Evolutionary conservation across 2,329 filamentous ascomycete genomes (phyloP).

Genomic region (Zelopaecilomyces penicillatus): DNA sequence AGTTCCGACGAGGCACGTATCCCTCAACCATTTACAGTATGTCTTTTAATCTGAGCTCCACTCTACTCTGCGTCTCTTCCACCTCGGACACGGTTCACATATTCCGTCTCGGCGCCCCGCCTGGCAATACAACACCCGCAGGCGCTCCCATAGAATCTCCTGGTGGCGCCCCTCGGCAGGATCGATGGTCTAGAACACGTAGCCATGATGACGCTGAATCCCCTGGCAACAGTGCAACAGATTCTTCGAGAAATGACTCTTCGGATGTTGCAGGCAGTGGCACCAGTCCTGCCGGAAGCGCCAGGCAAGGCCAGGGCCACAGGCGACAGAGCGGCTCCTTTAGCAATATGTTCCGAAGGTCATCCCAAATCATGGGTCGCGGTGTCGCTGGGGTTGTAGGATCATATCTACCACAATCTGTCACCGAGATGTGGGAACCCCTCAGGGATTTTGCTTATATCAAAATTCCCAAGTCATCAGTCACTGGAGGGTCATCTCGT

Average conservation of each 20-base stretch:
- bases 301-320: conserved; percentile 21
- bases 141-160: conserved; percentile 30
- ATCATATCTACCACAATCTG: conserved; percentile 84
- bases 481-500: conserved; percentile 11
- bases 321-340: conserved; percentile 64
- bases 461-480: conserved; percentile 63
- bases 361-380: conserved; percentile 86
- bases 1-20: conserved; percentile 92
- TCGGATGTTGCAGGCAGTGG: conserved; percentile 28
- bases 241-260: conserved; percentile 44
- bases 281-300: conserved; percentile 12
- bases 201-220: conserved; percentile 41
- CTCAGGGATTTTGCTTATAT: conserved; percentile 93
- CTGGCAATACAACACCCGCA: conserved; percentile 27
- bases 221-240: conserved; percentile 36
- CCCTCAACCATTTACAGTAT: conserved; percentile 96
- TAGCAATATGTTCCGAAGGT: conserved; percentile 84
- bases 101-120: conserved; percentile 63
- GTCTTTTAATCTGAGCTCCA: conserved; percentile 94
- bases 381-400: conserved; percentile 83
- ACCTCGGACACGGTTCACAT: conserved; percentile 95
- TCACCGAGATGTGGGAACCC: conserved; percentile 97
- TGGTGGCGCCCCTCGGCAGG: conserved; percentile 31
- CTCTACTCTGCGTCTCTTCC: conserved; percentile 88
- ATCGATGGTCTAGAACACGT: conserved; percentile 45